Percentiles rank a stretch among this genome's conserved stretches.
phyloP scores from a whole-genome alignment of 345 rosid genomes.

The Cardiospermum halicacabum region DNA sequence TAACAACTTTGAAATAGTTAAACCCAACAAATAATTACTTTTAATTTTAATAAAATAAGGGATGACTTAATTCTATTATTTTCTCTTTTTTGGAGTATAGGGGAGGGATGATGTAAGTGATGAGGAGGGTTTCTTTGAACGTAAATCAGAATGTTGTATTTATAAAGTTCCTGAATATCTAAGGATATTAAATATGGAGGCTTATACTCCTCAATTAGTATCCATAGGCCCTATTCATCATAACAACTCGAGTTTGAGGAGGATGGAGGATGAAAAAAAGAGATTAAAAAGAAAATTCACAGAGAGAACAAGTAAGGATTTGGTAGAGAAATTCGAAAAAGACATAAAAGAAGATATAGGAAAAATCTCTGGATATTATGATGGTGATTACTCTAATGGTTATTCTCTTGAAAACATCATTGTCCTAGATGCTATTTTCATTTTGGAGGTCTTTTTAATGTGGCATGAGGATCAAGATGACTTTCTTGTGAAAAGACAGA shows the following conservation, averaged over 20 bases:
- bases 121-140: not conserved
- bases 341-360: not conserved
- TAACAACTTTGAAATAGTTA: no score
- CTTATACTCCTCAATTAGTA: not conserved
- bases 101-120: no score
- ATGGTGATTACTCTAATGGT: no score
- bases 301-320: no score
- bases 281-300: not conserved
- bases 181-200: not conserved
- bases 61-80: no score
- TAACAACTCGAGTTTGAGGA: not conserved
- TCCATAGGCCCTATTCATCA: not conserved
- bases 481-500: not conserved
- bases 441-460: not conserved
- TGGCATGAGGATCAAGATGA: not conserved
- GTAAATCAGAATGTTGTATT: not conserved
- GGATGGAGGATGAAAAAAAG: not conserved
- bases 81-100: no score
- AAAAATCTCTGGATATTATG: not conserved
- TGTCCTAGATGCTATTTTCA: not conserved
- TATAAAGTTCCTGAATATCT: not conserved
- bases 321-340: no score
- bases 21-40: no score
- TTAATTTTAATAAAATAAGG: no score
- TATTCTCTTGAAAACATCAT: no score